phyloP scores from a whole-genome alignment of 208 protist genomes.

The Perkinsela sp. region DNA sequence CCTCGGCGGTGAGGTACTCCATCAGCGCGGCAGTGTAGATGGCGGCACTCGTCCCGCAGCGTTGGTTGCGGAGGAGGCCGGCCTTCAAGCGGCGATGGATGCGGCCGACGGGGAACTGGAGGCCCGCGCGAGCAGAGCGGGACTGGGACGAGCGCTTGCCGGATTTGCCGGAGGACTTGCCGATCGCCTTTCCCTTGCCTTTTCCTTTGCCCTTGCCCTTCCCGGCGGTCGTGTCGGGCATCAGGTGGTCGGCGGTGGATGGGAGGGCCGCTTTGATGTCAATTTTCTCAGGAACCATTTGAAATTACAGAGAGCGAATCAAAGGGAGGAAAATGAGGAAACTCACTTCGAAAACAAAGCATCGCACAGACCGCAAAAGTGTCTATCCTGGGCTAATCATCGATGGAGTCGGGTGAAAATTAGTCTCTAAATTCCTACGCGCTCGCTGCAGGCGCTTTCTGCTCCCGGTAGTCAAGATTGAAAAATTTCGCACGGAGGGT shows the following conservation, averaged over 20 bases:
- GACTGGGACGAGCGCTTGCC: slow-evolving; percentile 48
- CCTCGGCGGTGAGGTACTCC: slow-evolving; percentile 93
- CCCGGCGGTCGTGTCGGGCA: slow-evolving; percentile 2
- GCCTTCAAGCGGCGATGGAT: slow-evolving; percentile 93
- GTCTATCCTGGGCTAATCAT: too few relatives aligned
- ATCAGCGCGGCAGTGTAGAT: slow-evolving; percentile 93
- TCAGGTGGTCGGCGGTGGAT: background rate
- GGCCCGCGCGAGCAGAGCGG: slow-evolving; percentile 45
- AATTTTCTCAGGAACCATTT: too few relatives aligned
- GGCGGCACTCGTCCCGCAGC: slow-evolving; percentile 80
- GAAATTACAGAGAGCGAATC: too few relatives aligned
- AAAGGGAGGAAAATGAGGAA: too few relatives aligned
- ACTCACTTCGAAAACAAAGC: too few relatives aligned
- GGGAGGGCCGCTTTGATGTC: too few relatives aligned
- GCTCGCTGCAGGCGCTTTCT: too few relatives aligned
- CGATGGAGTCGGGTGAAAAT: too few relatives aligned
- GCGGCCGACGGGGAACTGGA: slow-evolving; percentile 87
- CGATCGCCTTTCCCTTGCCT: slow-evolving; percentile 40
- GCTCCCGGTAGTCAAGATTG: too few relatives aligned
- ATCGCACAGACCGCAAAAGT: too few relatives aligned
- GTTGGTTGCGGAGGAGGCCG: slow-evolving; percentile 64
- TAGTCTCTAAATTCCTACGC: too few relatives aligned
- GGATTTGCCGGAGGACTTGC: slow-evolving; percentile 54
- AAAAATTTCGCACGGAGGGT: background rate
- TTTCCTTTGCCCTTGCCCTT: slow-evolving; percentile 47